These are phyloP conservation scores for Astraeus odoratus DNA, from an alignment of 768 basidiomycete genomes.

Conservation along the genomic window DNA sequence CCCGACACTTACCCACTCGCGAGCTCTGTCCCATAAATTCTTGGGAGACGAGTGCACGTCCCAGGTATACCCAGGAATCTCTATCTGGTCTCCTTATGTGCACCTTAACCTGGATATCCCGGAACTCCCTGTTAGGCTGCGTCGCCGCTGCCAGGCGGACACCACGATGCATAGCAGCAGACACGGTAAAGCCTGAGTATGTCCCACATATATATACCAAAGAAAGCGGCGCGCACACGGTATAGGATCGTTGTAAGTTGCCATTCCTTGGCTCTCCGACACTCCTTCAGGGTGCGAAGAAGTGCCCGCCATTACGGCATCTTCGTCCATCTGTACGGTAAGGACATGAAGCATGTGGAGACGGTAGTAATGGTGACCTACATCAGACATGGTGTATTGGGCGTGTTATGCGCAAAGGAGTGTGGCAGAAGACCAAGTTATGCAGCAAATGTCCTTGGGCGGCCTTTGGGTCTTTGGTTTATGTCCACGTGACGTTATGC, in stretches of 20 bases:
- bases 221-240: constrained; percentile 13
- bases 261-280: constrained; percentile 13
- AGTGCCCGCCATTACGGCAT: constrained; percentile 20
- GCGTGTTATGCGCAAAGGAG: background rate
- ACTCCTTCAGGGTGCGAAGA: constrained; percentile 16
- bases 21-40: constrained; percentile 71
- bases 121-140: constrained; percentile 41
- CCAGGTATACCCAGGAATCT: constrained; percentile 78
- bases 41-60: constrained; percentile 69
- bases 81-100: constrained; percentile 74
- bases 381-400: background rate
- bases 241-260: constrained; percentile 10
- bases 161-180: background rate
- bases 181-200: constrained; percentile 7
- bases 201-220: background rate
- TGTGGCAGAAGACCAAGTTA: background rate
- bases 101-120: constrained; percentile 79
- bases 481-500: background rate
- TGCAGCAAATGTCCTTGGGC: background rate
- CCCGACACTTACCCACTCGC: constrained; percentile 58
- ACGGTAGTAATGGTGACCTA: background rate
- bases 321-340: constrained; percentile 26
- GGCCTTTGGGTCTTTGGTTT: no score
- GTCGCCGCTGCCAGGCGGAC: constrained; percentile 13
- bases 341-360: background rate